Percentiles rank a stretch among this genome's conserved stretches.
These are phyloP conservation scores for Choiromyces venosus DNA, from an alignment of 495 filamentous ascomycete species.

Conservation along the genomic window DNA sequence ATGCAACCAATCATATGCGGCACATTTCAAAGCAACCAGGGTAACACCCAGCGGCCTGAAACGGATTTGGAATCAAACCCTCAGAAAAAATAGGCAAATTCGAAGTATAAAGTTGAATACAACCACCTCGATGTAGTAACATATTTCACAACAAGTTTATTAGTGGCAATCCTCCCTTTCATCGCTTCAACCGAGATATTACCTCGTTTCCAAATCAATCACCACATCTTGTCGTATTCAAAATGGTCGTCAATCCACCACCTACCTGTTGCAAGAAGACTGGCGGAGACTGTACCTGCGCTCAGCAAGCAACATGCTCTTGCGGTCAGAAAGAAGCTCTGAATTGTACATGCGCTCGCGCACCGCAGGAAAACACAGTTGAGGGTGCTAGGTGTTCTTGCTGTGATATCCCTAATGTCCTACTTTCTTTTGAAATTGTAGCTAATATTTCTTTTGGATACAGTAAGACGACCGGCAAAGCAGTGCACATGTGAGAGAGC, in stretches of 20 bases:
- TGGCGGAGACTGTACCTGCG: slow-evolving; percentile 33
- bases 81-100: background rate
- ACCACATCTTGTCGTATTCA: background rate
- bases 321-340: slow-evolving; percentile 83
- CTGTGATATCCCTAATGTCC: slow-evolving; percentile 49
- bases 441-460: background rate
- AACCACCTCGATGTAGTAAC: background rate
- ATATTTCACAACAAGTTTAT: background rate
- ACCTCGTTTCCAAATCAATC: background rate
- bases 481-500: slow-evolving; percentile 78
- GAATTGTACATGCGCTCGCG: slow-evolving; percentile 77
- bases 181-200: background rate
- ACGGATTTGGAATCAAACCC: background rate
- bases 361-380: slow-evolving; percentile 65
- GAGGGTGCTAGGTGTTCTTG: slow-evolving; percentile 78
- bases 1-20: background rate
- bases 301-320: slow-evolving; percentile 65
- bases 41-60: background rate
- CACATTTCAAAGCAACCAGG: background rate
- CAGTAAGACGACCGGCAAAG: slow-evolving; percentile 65
- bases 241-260: slow-evolving; percentile 26
- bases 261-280: slow-evolving; percentile 35
- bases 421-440: background rate
- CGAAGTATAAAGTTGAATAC: background rate
- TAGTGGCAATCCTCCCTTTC: background rate